These are phyloP conservation scores for Gracilaria domingensis DNA, from an alignment of 23 red algal genomes.

Conservation along the genomic window DNA sequence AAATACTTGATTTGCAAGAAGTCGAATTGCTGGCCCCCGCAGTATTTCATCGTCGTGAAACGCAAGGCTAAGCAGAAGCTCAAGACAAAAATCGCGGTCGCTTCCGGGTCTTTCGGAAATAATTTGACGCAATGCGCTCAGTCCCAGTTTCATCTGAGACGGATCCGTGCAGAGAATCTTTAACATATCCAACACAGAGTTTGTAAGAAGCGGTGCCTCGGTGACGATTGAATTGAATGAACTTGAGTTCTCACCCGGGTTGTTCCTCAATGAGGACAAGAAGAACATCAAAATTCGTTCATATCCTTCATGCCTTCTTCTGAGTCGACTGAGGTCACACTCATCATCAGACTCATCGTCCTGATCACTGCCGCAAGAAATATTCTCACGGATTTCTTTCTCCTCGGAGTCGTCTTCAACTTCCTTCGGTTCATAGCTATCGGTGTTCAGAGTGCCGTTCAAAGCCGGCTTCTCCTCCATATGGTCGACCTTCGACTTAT, in stretches of 20 bases:
- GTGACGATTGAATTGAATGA: slow-evolving; percentile 21
- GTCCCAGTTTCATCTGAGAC: slow-evolving; percentile 61
- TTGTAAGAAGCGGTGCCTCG: slow-evolving; percentile 67
- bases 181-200: slow-evolving; percentile 50
- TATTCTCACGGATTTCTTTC: neutral
- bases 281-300: slow-evolving; percentile 20
- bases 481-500: neutral
- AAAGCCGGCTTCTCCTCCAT: neutral
- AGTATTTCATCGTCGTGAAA: slow-evolving; percentile 65
- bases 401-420: neutral
- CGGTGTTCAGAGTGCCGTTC: neutral
- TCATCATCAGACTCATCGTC: slow-evolving; percentile 26
- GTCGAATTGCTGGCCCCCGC: slow-evolving; percentile 74
- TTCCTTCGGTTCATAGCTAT: neutral
- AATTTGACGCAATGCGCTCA: slow-evolving; percentile 55
- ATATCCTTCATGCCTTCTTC: slow-evolving; percentile 26
- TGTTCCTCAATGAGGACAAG: neutral
- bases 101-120: slow-evolving; percentile 68
- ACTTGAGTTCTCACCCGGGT: neutral
- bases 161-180: slow-evolving; percentile 44
- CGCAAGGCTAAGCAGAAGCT: slow-evolving; percentile 49
- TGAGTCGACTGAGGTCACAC: neutral
- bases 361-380: neutral
- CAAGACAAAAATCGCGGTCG: slow-evolving; percentile 52
- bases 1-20: slow-evolving; percentile 69